Conservation (phyloP, 164 flowering plant genomes). For the Vitis labrusca region DNA sequence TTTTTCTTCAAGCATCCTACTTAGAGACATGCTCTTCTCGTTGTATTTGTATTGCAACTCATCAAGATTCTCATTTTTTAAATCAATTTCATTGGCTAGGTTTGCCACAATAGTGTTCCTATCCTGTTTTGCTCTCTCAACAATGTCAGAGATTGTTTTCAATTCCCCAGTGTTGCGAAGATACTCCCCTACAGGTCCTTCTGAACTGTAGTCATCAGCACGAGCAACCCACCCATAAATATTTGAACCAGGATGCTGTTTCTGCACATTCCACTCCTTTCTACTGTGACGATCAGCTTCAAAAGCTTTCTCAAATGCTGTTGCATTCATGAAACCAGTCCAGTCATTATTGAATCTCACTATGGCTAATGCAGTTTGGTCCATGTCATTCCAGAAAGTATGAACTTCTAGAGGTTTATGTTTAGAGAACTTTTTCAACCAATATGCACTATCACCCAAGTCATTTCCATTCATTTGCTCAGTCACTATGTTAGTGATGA, state of each 20-base stretch:
- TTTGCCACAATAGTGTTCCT: conserved; percentile 36
- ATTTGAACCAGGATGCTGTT: conserved; percentile 21
- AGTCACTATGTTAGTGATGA: conserved; percentile 40
- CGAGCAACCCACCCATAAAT: conserved; percentile 71
- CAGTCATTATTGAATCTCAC: conserved; percentile 47
- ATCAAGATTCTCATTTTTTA: conserved; percentile 43
- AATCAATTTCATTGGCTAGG: conserved; percentile 44
- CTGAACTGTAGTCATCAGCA: conserved; percentile 45
- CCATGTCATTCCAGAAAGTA: conserved; percentile 32
- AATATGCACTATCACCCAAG: conserved; percentile 23
- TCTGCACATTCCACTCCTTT: conserved; percentile 44
- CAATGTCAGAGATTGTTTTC: conserved; percentile 42
- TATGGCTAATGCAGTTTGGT: conserved; percentile 26
- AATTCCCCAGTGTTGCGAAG: conserved; percentile 44
- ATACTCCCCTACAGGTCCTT: conserved; percentile 52
- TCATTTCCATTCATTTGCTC: conserved; percentile 18
- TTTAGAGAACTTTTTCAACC: conserved; percentile 43
- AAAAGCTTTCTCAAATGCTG: conserved; percentile 56
- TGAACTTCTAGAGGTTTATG: conserved; percentile 46
- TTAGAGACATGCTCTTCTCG: conserved; percentile 46
- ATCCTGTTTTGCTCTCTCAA: conserved; percentile 28
- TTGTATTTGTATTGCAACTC: conserved; percentile 39
- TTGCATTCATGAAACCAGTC: conserved; percentile 55
- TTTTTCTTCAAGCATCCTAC: conserved; percentile 58
- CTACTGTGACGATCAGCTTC: conserved; percentile 34